phyloP scores from a whole-genome alignment of 257 asterid species.

The Apocynum venetum region DNA sequence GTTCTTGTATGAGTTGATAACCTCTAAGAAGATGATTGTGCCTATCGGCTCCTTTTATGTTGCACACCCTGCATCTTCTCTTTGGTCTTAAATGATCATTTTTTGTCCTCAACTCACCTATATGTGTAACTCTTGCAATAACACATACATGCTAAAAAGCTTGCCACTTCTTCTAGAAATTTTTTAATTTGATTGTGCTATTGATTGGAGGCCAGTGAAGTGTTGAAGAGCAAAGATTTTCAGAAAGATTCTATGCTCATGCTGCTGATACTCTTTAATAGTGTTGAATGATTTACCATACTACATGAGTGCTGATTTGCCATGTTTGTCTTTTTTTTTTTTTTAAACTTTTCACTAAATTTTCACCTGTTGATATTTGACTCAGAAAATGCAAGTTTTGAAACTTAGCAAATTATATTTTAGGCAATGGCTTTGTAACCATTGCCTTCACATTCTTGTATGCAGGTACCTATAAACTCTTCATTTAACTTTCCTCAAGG shows the following conservation, averaged over 20 bases:
- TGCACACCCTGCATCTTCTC: not conserved
- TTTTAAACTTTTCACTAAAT: not conserved
- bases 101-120: not conserved
- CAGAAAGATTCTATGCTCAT: not conserved
- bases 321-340: too few species aligned
- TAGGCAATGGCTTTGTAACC: conserved; percentile 38
- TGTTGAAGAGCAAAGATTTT: not conserved
- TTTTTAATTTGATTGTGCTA: not conserved
- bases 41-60: not conserved
- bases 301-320: not conserved
- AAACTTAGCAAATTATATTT: conserved; percentile 26
- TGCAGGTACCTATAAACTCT: conserved; percentile 52
- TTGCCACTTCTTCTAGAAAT: not conserved
- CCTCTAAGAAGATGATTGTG: not conserved
- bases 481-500: conserved; percentile 40
- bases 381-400: conserved; percentile 16
- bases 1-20: not conserved
- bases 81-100: not conserved
- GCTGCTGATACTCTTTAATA: not conserved
- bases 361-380: not conserved
- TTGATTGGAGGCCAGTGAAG: too few species aligned
- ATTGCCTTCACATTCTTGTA: conserved; percentile 26
- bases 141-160: not conserved
- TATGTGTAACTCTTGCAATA: not conserved
- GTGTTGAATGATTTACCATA: not conserved